A percentile compares a stretch with the other conserved stretches of the same genome.
phyloP scores from a whole-genome alignment of 805 yeast species.

The Sugiyamaella chiloensis region DNA sequence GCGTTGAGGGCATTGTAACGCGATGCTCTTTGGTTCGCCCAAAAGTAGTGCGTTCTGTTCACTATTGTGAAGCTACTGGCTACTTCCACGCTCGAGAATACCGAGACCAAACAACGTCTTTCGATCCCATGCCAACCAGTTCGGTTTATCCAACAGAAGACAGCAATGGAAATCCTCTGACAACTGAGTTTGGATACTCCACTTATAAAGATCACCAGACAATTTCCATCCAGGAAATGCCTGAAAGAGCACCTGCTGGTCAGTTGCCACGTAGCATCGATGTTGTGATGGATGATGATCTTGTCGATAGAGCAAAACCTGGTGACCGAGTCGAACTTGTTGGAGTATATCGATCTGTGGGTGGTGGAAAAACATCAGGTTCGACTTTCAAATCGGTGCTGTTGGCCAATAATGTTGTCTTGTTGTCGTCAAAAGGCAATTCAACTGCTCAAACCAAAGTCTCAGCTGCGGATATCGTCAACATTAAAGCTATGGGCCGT shows the following conservation, averaged over 20 bases:
- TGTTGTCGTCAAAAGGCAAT: slow-evolving; percentile 82
- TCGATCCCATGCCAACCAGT: slow-evolving; percentile 77
- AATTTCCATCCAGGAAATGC: slow-evolving; percentile 93
- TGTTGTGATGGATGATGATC: slow-evolving; percentile 88
- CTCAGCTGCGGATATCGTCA: slow-evolving; percentile 79
- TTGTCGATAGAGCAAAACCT: slow-evolving; percentile 88
- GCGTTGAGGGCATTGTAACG: slow-evolving; percentile 94
- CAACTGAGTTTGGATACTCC: slow-evolving; percentile 89
- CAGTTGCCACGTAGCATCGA: slow-evolving; percentile 93
- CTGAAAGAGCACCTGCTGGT: slow-evolving; percentile 97
- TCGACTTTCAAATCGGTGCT: slow-evolving; percentile 80
- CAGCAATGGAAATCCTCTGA: slow-evolving; percentile 80
- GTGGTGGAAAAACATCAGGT: slow-evolving; percentile 39
- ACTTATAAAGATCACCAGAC: slow-evolving; percentile 94
- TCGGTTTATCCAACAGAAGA: slow-evolving; percentile 93
- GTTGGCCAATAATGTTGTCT: slow-evolving; percentile 84
- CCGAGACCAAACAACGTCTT: slow-evolving; percentile 86
- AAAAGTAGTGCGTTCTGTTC: slow-evolving; percentile 85
- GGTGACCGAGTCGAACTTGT: slow-evolving; percentile 94
- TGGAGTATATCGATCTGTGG: slow-evolving; percentile 89
- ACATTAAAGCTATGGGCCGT: slow-evolving; percentile 74
- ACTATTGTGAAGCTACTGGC: slow-evolving; percentile 80
- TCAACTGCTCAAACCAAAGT: slow-evolving; percentile 62
- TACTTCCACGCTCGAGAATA: slow-evolving; percentile 89
- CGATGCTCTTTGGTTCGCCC: slow-evolving; percentile 92